These are phyloP conservation scores for Skeletonema marinoi DNA, from an alignment of 108 stramenopile genomes.

Conservation along the genomic window DNA sequence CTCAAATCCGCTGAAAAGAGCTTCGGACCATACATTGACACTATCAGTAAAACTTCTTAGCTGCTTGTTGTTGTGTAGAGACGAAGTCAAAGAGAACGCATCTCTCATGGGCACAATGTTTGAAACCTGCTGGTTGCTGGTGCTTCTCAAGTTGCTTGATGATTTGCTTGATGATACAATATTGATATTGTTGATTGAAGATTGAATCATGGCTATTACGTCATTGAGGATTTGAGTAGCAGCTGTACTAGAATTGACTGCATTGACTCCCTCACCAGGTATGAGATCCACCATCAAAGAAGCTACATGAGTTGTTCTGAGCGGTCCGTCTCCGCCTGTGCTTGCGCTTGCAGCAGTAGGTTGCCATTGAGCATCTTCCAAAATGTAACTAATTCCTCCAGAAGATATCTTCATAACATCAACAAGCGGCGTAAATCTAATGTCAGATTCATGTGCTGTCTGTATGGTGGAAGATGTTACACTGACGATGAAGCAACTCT, in stretches of 20 bases:
- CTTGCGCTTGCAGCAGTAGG: neutral
- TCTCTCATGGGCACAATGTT: constrained; percentile 15
- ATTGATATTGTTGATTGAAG: neutral
- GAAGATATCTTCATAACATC: constrained; percentile 39
- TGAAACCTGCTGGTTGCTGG: neutral
- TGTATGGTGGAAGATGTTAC: constrained; percentile 7
- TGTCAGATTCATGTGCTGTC: neutral
- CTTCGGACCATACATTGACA: constrained; percentile 29
- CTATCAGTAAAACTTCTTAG: neutral
- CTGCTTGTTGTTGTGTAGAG: neutral
- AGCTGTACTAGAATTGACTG: neutral
- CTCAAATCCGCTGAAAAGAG: constrained; percentile 33
- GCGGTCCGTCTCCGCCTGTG: neutral
- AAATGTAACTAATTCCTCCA: constrained; percentile 13
- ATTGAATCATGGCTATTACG: neutral
- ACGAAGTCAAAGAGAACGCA: constrained; percentile 42
- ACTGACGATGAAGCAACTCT: constrained; percentile 36
- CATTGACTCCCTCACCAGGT: neutral
- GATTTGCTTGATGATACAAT: neutral
- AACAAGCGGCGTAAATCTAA: constrained; percentile 25
- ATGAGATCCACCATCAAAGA: neutral
- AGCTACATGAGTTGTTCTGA: neutral
- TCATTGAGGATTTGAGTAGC: constrained; percentile 3
- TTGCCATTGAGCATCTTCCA: constrained; percentile 26
- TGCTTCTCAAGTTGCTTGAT: constrained; percentile 1